phyloP scores from a whole-genome alignment of 2,329 filamentous ascomycete species.

The Penicillium janthinellum region DNA sequence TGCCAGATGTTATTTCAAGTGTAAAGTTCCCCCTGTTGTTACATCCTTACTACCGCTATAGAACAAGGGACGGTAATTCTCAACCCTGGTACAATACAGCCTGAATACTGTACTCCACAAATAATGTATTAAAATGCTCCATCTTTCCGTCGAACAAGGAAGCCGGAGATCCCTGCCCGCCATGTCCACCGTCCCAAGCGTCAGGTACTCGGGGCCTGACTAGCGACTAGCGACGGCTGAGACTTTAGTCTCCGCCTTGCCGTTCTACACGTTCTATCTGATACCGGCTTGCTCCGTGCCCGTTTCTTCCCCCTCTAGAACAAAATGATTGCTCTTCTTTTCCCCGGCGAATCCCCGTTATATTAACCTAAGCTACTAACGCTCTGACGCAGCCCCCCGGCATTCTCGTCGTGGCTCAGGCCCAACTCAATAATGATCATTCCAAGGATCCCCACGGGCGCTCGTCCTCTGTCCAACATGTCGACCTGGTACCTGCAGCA shows the following conservation, averaged over 20 bases:
- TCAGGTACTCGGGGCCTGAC: slow-evolving; percentile 17
- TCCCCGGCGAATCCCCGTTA: neutral
- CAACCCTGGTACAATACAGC: neutral
- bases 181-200: slow-evolving; percentile 14
- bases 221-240: slow-evolving; percentile 11
- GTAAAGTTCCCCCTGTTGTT: neutral
- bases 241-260: slow-evolving; percentile 16
- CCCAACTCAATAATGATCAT: neutral
- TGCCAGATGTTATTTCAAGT: neutral
- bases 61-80: neutral
- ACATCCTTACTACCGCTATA: neutral
- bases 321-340: no score
- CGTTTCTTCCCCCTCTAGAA: neutral
- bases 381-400: slow-evolving; percentile 7
- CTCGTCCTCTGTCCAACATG: slow-evolving; percentile 1
- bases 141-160: slow-evolving; percentile 12
- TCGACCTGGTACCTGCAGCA: slow-evolving; percentile 17
- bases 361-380: neutral
- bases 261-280: slow-evolving; percentile 16
- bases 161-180: slow-evolving; percentile 22
- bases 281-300: slow-evolving; percentile 20
- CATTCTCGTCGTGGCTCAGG: slow-evolving; percentile 2
- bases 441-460: neutral
- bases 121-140: neutral
- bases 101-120: neutral